These are phyloP conservation scores for Aphanomyces euteiches DNA, from an alignment of 352 stramenopile species.

Conservation along the genomic window DNA sequence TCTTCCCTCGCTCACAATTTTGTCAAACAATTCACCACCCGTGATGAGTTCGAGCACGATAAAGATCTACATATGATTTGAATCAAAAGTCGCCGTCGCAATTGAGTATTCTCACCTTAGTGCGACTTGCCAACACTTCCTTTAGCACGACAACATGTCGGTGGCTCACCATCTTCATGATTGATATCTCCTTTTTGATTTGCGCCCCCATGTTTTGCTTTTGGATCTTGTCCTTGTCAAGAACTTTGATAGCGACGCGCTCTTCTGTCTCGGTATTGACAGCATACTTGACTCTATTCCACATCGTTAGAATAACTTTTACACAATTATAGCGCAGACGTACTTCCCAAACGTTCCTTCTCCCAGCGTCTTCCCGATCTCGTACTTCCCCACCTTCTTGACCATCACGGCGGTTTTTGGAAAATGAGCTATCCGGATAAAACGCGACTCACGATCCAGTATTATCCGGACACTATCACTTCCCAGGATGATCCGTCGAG, in stretches of 20 bases:
- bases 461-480: slow-evolving; percentile 7
- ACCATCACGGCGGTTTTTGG: slow-evolving; percentile 39
- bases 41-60: slow-evolving; percentile 87
- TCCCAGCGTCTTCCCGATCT: slow-evolving; percentile 94
- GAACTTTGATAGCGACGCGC: slow-evolving; percentile 95
- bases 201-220: slow-evolving; percentile 98
- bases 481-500: too few relatives aligned
- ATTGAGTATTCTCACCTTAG: slow-evolving; percentile 38
- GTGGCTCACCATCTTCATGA: slow-evolving; percentile 96
- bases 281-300: slow-evolving; percentile 88
- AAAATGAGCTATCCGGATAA: background rate
- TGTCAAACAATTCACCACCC: slow-evolving; percentile 91
- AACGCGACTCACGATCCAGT: background rate
- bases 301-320: background rate
- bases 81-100: too few relatives aligned
- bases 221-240: slow-evolving; percentile 98
- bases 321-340: slow-evolving; percentile 32
- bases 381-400: slow-evolving; percentile 89
- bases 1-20: slow-evolving; percentile 94
- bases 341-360: slow-evolving; percentile 97
- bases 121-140: slow-evolving; percentile 89
- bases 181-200: slow-evolving; percentile 98
- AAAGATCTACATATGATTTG: slow-evolving; percentile 81
- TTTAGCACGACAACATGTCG: slow-evolving; percentile 84
- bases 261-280: slow-evolving; percentile 94